A percentile compares a stretch with the other conserved stretches of the same genome.
Evolutionary conservation across 192 early-diverging fungal species (phyloP).

Genomic region (Rhizophagus prolifer): DNA sequence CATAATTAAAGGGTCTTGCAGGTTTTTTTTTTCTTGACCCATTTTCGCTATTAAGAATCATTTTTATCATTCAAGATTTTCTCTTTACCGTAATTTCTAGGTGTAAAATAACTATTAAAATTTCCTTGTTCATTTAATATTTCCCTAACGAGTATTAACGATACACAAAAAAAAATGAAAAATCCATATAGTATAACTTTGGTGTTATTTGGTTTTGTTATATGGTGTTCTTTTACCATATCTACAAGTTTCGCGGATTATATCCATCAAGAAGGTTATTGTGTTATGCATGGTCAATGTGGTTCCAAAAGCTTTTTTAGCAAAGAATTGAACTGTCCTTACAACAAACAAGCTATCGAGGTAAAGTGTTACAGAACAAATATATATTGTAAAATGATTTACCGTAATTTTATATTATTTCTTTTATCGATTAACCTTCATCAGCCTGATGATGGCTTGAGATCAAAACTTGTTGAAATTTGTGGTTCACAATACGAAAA

Average conservation of each 20-base stretch:
- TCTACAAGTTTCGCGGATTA: conserved; percentile 27
- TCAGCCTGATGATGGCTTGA: conserved; percentile 45
- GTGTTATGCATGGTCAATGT: conserved; percentile 63
- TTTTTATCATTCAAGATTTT: no score
- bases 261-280: conserved; percentile 52
- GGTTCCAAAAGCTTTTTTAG: conserved; percentile 45
- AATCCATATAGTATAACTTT: no score
- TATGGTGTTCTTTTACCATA: conserved; percentile 3
- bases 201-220: background rate
- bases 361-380: conserved; percentile 27
- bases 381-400: no score
- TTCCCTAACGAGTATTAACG: no score
- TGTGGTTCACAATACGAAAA: conserved; percentile 53
- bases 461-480: conserved; percentile 45
- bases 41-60: no score
- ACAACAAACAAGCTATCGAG: conserved; percentile 47
- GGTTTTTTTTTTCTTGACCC: no score
- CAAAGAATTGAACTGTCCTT: conserved; percentile 51
- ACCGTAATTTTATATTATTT: background rate
- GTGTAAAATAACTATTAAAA: no score
- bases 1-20: no score
- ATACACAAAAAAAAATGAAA: no score
- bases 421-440: background rate
- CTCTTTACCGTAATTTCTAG: no score
- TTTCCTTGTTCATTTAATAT: no score